A percentile compares a stretch with the other conserved stretches of the same genome.
phyloP scores from a whole-genome alignment of 2,329 filamentous ascomycete genomes.

The Colletotrichum echinochloae region DNA sequence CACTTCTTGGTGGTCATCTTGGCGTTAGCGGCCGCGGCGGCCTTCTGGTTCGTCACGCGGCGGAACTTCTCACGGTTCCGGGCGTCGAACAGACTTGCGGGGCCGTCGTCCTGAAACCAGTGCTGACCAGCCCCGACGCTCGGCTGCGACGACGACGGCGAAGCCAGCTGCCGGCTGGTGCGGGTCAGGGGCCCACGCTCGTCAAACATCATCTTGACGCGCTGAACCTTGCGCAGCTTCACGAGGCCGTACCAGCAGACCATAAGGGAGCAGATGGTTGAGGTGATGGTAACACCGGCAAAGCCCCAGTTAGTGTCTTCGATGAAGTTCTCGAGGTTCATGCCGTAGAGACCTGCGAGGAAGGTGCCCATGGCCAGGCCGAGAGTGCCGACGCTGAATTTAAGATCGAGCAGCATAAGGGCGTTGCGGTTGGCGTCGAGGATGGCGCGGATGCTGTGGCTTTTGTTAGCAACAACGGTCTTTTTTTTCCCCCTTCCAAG shows the following conservation, averaged over 20 bases:
- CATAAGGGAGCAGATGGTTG: constrained; percentile 77
- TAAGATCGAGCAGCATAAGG: constrained; percentile 96
- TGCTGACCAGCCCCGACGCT: constrained; percentile 48
- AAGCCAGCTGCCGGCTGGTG: not conserved
- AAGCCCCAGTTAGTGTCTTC: constrained; percentile 94
- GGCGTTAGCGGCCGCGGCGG: constrained; percentile 54
- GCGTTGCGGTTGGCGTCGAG: constrained; percentile 98
- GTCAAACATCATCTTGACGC: constrained; percentile 81
- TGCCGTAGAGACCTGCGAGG: constrained; percentile 97
- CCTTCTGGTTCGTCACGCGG: constrained; percentile 55
- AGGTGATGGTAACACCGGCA: constrained; percentile 76
- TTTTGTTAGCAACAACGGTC: constrained; percentile 44
- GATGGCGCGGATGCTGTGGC: constrained; percentile 86
- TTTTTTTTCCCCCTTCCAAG: no score
- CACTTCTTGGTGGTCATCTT: constrained; percentile 56
- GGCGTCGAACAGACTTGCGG: constrained; percentile 64
- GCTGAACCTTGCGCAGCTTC: constrained; percentile 87
- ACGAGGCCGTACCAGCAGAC: constrained; percentile 87
- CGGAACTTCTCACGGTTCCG: constrained; percentile 67
- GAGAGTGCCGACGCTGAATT: constrained; percentile 94
- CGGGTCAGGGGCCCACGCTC: constrained; percentile 55
- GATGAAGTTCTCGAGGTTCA: constrained; percentile 99
- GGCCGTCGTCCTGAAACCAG: constrained; percentile 62
- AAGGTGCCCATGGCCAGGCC: constrained; percentile 96
- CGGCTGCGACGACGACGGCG: constrained; percentile 7